Evolutionary conservation across 2,329 filamentous ascomycete species (phyloP), one percentile per base, ranked within the genome.

Genomic region (Aspergillus awamori): DNA sequence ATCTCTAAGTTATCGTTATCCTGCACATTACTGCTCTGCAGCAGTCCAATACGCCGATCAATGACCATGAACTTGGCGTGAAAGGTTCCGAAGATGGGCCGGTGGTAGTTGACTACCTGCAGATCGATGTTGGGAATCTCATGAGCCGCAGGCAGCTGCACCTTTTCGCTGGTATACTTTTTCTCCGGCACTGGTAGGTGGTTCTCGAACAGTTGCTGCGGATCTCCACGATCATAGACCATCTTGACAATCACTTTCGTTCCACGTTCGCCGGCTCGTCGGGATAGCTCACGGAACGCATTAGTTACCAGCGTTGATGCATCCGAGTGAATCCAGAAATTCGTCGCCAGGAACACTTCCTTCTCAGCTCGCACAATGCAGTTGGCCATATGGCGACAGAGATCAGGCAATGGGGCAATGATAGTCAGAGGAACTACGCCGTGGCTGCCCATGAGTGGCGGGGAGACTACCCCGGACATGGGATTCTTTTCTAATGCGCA

Each of bases 1-100:
- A 94, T 93, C 74, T 94, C 91, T 58, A 93, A 62, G 65, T 94
- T 94, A 67, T 91, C 88, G 57, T 92, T 93, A 65, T 92, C 76
- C 66, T 84, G 82, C 53, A 93, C 89, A 69, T 93, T 94, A 73
- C 92, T 92, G 77, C 89, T 93, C 76, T 90, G 88, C 1, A 93
- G 72, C 1, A 91, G 79, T 0, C 85, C 90, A n/a, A 89, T 80
- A 63, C 84, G 86, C 6, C 90, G 83, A 72, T 94, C 91, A 1
- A 93, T 86, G 1, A 93, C 80, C 81, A 91, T 90, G 70, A 89
- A 92, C 70, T 94, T 94, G 63, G 87, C 82, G 69, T 93, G 91
- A 43, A 93, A 89, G 0, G 91, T 94, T 0, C 91, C 90, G 2
- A 93, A 75, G 1, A 89, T 75, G 1, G 89, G 84, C 11, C 83